Evolutionary conservation across 2,329 filamentous ascomycete species (phyloP).

Genomic region (Stemphylium vesicarium): DNA sequence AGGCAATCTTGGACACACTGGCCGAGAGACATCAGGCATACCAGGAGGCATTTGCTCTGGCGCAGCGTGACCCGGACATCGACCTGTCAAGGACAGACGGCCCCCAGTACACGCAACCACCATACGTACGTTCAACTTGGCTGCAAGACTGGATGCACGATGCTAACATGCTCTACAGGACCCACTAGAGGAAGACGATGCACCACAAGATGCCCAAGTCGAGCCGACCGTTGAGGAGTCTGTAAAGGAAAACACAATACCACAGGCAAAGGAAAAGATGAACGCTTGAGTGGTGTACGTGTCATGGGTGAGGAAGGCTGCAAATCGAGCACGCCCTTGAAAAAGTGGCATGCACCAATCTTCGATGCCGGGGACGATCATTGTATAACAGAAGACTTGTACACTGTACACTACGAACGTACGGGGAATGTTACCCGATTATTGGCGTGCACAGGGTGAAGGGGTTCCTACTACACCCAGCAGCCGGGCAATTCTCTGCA

Average conservation of each 20-base stretch:
- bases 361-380: neutral
- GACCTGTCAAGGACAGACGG: constrained; percentile 34
- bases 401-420: neutral
- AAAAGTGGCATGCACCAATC: neutral
- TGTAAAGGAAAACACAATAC: constrained; percentile 2
- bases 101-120: constrained; percentile 32
- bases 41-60: constrained; percentile 74
- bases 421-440: too few species aligned
- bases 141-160: too few species aligned
- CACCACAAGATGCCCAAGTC: constrained; percentile 4
- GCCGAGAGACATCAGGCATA: constrained; percentile 90
- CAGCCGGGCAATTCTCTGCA: constrained; percentile 1
- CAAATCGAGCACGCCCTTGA: neutral
- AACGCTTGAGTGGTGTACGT: constrained; percentile 6
- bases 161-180: constrained; percentile 25
- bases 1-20: constrained; percentile 80
- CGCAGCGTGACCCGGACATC: constrained; percentile 56
- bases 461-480: neutral
- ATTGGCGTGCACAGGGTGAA: neutral
- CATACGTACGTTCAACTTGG: constrained; percentile 28
- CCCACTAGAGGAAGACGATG: constrained; percentile 25
- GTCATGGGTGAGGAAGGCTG: neutral
- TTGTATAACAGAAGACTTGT: neutral
- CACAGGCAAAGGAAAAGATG: constrained; percentile 19
- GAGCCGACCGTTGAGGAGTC: constrained; percentile 5